Percentiles rank a stretch among this genome's conserved stretches.
Conservation (phyloP, 2,329 filamentous ascomycete genomes). For the Fusarium nisikadoi region DNA sequence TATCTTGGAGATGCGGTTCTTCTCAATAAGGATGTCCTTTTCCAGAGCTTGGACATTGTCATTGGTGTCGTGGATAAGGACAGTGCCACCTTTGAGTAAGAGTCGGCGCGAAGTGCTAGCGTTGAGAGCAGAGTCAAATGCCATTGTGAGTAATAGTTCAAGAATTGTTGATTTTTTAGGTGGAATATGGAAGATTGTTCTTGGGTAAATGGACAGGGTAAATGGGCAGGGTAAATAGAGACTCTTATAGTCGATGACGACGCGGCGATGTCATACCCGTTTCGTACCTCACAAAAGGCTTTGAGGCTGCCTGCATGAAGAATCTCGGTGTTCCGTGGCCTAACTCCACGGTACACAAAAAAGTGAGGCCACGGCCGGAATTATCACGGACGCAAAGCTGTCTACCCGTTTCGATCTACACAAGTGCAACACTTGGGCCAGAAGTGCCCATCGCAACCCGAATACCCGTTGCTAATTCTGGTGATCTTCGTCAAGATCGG, state of each 20-base stretch:
- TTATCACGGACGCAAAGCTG: not conserved
- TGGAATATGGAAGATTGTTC: not conserved
- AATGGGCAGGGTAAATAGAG: rapidly evolving
- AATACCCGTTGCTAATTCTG: not conserved
- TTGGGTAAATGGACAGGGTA: not conserved
- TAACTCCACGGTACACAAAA: not conserved
- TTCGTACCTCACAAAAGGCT: not conserved
- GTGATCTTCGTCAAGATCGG: not conserved
- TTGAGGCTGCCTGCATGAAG: not conserved
- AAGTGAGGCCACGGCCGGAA: not conserved
- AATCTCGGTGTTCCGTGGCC: not conserved
- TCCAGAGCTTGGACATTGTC: constrained; percentile 1
- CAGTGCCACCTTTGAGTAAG: constrained; percentile 13
- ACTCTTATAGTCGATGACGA: not conserved
- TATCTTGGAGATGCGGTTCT: constrained; percentile 10
- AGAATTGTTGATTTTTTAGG: rapidly evolving
- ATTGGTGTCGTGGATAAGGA: constrained; percentile 15
- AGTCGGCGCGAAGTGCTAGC: not conserved
- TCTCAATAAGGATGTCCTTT: constrained; percentile 15
- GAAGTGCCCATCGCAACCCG: not conserved
- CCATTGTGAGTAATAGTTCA: not conserved
- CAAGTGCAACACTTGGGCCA: not conserved
- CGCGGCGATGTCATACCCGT: not conserved
- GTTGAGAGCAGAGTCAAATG: not conserved
- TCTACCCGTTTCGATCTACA: not conserved